Base-by-base conservation (phyloP, 2,329 filamentous ascomycete species). In the Talaromyces funiculosus region DNA sequence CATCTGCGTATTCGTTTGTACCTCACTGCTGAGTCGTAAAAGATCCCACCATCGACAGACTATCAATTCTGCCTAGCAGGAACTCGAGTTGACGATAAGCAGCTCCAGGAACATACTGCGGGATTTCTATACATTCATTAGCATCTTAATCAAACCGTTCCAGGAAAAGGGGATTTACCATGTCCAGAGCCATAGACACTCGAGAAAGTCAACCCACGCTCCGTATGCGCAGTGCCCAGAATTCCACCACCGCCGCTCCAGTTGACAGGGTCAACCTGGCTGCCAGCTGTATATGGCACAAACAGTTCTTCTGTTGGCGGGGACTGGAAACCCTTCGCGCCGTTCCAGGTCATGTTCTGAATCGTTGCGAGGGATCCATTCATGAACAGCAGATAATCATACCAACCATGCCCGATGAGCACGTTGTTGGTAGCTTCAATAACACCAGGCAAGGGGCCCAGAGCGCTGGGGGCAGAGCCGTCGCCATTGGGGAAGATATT, bases 261-360 rank as follows among this genome's bases (percentile, higher is more conserved):
- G 16, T 79, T 78, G 12, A 77, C 74, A 1, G 66, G 68, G 62
- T 73, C 73, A 47, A 80, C 73, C 18, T 22, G 9, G 45, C 26
- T 29, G 18, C 29, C 53, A 57, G 80, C 75, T 0, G 65, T 68
- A 67, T 86, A 83, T 68, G 83, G 85, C 0, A 88, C 88, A 18
- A 49, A 53, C 3, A 61, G 47, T n/a, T 53, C 38, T 71, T 83
- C 90, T 68, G 90, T 87, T 84, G 90, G 90, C 3, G 76, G 73
- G 0, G 73, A 69, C 68, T 87, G 84, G 79, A 94, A 93, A 0
- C 90, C 90, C 49, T 89, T 83, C 58, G 81, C 72, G 12, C 89
- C 89, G 61, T 85, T 85, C 86, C 86, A 93, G 0, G 89, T 92
- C 86, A 93, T 90, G 77, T 92, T 92, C 70, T 94, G 90, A 64